Percentiles rank a stretch among this genome's conserved stretches.
Conservation (phyloP, 805 yeast species). For the Maudiozyma serrabonitensis region DNA sequence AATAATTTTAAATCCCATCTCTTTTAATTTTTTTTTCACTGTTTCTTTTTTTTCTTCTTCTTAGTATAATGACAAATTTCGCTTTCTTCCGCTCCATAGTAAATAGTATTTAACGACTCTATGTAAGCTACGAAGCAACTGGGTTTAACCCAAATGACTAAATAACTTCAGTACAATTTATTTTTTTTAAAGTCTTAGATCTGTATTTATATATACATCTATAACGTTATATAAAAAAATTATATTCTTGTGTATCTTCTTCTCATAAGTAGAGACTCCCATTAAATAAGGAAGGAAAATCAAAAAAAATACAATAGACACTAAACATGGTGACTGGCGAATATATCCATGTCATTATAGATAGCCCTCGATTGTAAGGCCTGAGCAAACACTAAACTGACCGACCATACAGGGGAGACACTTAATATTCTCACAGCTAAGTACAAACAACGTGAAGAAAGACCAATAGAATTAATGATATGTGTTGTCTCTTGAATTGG, state of each 20-base stretch:
- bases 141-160: no score
- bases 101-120: no score
- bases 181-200: no score
- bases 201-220: neutral
- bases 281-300: no score
- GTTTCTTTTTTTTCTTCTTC: neutral
- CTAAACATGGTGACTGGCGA: neutral
- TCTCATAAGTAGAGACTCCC: no score
- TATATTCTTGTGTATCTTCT: no score
- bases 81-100: no score
- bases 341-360: constrained; percentile 12
- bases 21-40: neutral
- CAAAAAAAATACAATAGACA: no score
- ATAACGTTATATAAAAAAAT: neutral
- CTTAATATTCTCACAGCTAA: constrained; percentile 67
- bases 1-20: neutral
- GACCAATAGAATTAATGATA: constrained; percentile 39
- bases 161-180: no score
- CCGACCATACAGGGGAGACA: constrained; percentile 81
- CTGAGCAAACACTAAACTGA: constrained; percentile 67
- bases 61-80: no score
- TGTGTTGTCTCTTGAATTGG: constrained; percentile 36
- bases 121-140: no score
- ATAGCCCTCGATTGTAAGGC: constrained; percentile 60
- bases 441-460: constrained; percentile 47